Evolutionary conservation across 305 asterid genomes (phyloP).

Genomic region (Rubia peregrina): DNA sequence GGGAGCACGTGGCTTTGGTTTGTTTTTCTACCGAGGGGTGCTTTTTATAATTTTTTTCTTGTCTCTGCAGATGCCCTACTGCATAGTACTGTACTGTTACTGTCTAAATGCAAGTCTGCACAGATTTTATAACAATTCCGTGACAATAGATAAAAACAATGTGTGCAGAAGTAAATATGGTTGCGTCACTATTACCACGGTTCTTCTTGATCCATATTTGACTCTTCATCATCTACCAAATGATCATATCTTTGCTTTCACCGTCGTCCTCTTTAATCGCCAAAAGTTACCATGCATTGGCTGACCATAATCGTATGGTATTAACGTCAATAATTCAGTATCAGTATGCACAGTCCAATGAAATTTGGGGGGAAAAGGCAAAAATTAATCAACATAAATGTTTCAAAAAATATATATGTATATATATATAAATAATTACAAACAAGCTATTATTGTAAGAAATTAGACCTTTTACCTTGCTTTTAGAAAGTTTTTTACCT

Average conservation of each 20-base stretch:
- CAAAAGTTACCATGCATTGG: too few species aligned
- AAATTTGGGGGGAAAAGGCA: too few species aligned
- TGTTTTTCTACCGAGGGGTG: background rate
- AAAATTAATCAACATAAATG: too few species aligned
- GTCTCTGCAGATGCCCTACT: too few species aligned
- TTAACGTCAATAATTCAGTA: too few species aligned
- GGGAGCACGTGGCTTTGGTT: slow-evolving; percentile 15
- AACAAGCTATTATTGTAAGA: too few species aligned
- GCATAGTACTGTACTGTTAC: slow-evolving; percentile 13
- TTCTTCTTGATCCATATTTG: background rate
- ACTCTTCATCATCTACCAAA: background rate
- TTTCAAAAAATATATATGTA: too few species aligned
- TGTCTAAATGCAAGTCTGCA: slow-evolving; percentile 3
- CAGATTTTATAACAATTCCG: slow-evolving; percentile 9
- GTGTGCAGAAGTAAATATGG: background rate
- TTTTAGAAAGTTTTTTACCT: too few species aligned
- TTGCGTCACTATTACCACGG: background rate
- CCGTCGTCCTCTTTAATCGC: background rate
- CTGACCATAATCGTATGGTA: too few species aligned
- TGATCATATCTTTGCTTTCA: background rate
- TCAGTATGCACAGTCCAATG: too few species aligned
- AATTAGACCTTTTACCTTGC: too few species aligned
- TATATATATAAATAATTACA: too few species aligned
- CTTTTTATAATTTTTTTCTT: background rate
- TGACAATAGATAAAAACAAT: slow-evolving; percentile 9